A percentile compares a stretch with the other conserved stretches of the same genome.
These are phyloP conservation scores for Marasmius fiardii DNA, from an alignment of 1,284 basidiomycete genomes.

Conservation along the genomic window DNA sequence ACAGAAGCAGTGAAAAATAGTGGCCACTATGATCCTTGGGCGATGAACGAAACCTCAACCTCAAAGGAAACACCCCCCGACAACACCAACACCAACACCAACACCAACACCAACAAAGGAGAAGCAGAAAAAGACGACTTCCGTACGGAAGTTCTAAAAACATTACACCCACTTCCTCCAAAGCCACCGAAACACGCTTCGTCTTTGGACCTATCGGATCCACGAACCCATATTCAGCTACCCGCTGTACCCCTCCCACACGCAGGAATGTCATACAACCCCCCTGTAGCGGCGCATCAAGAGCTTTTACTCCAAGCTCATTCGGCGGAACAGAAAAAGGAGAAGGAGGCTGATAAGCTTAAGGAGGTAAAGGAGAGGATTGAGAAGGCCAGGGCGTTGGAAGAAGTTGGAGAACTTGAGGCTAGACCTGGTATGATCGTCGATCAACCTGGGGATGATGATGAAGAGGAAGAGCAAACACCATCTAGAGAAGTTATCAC, in stretches of 20 bases:
- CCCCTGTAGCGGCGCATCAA: constrained; percentile 73
- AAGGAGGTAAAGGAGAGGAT: constrained; percentile 56
- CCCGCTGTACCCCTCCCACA: constrained; percentile 77
- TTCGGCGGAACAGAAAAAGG: constrained; percentile 60
- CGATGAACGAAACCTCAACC: constrained; percentile 3
- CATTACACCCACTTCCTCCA: background rate
- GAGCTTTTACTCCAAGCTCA: constrained; percentile 73
- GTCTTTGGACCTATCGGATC: constrained; percentile 44
- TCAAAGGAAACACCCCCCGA: too few species aligned
- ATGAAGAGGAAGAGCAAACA: constrained; percentile 20
- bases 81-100: background rate
- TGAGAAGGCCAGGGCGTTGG: constrained; percentile 37
- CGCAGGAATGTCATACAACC: constrained; percentile 93
- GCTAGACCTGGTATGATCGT: constrained; percentile 58
- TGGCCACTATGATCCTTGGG: constrained; percentile 77
- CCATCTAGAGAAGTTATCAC: constrained; percentile 27
- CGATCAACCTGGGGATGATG: constrained; percentile 38
- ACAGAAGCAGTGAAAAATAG: constrained; percentile 69
- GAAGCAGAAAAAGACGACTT: constrained; percentile 7
- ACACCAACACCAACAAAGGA: too few species aligned
- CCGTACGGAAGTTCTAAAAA: background rate
- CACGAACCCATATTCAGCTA: constrained; percentile 51
- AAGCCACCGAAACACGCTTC: constrained; percentile 27
- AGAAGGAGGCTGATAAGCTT: constrained; percentile 54
- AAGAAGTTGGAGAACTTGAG: constrained; percentile 32